Base-by-base conservation (phyloP, 2,329 filamentous ascomycete species). In the Cercospora sp. region DNA sequence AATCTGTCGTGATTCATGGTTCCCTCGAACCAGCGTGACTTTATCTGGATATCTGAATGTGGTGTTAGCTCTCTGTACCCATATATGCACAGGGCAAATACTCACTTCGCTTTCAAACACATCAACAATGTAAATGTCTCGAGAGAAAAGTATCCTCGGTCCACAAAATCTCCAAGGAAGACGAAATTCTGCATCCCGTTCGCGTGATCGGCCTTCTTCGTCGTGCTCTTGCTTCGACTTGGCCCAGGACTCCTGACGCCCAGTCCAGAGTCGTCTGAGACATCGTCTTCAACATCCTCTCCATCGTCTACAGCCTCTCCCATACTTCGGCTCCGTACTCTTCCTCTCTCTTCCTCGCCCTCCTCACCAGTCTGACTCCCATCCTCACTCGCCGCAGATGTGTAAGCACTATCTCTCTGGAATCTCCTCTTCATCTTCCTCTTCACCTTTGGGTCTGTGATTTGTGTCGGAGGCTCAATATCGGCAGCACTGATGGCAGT, bases 381-480 rank as follows among this genome's bases (percentile, higher is more conserved):
- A 45, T 77, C 76, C 36, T 83, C 85, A 5, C 81, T 83, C 5
- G 82, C 82, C 45, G 80, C 79, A 6, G 82, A 88, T 16, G 84
- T 85, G 73, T 87, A 88, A 64, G 83, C 83, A 60, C 79, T 79
- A 67, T 85, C 83, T 62, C 77, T 75, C 74, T 85, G 83, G 72
- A 83, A 85, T 42, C 83, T 75, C 67, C 83, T 76, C 78, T 89
- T 91, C 81, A 97, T 88, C 83, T 94, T 96, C 83, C 91, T 93
- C 82, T 90, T 90, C 58, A 95, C 84, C 79, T 94, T 95, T 3
- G 93, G 92, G 76, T 97, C 89, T 65, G 90, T 95, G 74, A 97
- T 97, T 74, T 91, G 90, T 13, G 90, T 92, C 1, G 94, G 94
- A 3, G 94, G 94, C 80, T 97, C 94, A 75, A 98, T 90, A 78